These are phyloP conservation scores for Tylopilus rubrobrunneus DNA, from an alignment of 768 basidiomycete species.

Conservation along the genomic window DNA sequence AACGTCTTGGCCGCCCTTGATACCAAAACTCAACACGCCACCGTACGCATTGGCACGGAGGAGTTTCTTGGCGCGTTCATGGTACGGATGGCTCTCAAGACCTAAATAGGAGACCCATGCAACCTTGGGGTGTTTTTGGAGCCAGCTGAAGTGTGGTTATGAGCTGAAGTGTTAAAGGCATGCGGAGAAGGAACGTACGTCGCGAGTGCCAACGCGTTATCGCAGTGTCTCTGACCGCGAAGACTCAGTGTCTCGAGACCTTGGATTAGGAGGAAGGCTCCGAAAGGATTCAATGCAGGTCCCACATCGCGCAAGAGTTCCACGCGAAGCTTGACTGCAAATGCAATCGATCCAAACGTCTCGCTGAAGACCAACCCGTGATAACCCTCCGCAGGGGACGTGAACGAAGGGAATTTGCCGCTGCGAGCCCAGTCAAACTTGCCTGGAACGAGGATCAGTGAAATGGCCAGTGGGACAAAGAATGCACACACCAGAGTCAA, in stretches of 20 bases:
- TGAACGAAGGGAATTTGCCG: conserved; percentile 55
- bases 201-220: conserved; percentile 54
- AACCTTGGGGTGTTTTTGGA: conserved; percentile 62
- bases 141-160: conserved; percentile 33
- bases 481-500: conserved; percentile 48
- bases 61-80: conserved; percentile 53
- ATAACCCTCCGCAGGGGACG: conserved; percentile 52
- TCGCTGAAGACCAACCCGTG: conserved; percentile 51
- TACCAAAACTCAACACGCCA: conserved; percentile 75
- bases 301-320: conserved; percentile 54
- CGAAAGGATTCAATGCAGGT: conserved; percentile 50
- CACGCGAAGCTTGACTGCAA: conserved; percentile 48
- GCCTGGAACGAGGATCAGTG: conserved; percentile 31
- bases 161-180: neutral
- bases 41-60: conserved; percentile 55
- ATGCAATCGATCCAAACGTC: conserved; percentile 48
- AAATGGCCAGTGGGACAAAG: neutral
- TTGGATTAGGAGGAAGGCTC: conserved; percentile 54
- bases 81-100: conserved; percentile 54
- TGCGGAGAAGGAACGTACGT: conserved; percentile 20
- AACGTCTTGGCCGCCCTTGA: conserved; percentile 50
- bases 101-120: conserved; percentile 81
- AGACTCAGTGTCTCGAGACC: conserved; percentile 63
- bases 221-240: conserved; percentile 53
- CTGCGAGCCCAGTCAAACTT: conserved; percentile 54